Evolutionary conservation across 768 basidiomycete species (phyloP).

Genomic region (Mycena maculata): DNA sequence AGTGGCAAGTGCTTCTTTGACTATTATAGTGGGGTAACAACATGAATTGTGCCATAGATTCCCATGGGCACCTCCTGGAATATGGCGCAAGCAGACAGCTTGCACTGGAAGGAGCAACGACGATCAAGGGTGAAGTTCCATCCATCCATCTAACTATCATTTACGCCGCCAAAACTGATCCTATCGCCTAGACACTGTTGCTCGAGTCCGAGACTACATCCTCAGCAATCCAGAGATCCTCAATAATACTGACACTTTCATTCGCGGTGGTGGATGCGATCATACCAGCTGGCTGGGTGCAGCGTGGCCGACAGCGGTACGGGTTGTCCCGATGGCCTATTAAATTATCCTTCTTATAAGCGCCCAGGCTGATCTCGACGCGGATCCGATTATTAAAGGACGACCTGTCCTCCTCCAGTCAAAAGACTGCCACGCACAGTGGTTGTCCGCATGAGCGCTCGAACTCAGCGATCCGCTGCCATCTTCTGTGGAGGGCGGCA

Average conservation of each 20-base stretch:
- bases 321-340: constrained; percentile 32
- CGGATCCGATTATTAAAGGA: constrained; percentile 72
- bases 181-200: constrained; percentile 51
- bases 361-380: constrained; percentile 75
- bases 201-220: constrained; percentile 70
- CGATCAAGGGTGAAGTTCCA: constrained; percentile 60
- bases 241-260: constrained; percentile 69
- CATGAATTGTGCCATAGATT: constrained; percentile 59
- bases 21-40: neutral
- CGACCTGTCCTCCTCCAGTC: constrained; percentile 80
- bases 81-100: constrained; percentile 77
- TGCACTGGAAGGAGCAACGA: constrained; percentile 70
- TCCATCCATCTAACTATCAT: neutral
- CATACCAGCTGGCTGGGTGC: constrained; percentile 80
- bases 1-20: constrained; percentile 56
- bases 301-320: constrained; percentile 79
- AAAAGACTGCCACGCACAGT: constrained; percentile 87
- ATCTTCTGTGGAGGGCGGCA: constrained; percentile 66
- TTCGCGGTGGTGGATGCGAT: constrained; percentile 94
- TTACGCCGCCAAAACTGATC: neutral
- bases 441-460: constrained; percentile 84
- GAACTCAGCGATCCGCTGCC: constrained; percentile 72
- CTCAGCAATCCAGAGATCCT: constrained; percentile 64
- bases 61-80: constrained; percentile 85
- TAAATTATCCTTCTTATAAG: constrained; percentile 20